A percentile compares a stretch with the other conserved stretches of the same genome.
phyloP scores from a whole-genome alignment of 2,329 filamentous ascomycete species.

The Pleurostoma richardsiae region DNA sequence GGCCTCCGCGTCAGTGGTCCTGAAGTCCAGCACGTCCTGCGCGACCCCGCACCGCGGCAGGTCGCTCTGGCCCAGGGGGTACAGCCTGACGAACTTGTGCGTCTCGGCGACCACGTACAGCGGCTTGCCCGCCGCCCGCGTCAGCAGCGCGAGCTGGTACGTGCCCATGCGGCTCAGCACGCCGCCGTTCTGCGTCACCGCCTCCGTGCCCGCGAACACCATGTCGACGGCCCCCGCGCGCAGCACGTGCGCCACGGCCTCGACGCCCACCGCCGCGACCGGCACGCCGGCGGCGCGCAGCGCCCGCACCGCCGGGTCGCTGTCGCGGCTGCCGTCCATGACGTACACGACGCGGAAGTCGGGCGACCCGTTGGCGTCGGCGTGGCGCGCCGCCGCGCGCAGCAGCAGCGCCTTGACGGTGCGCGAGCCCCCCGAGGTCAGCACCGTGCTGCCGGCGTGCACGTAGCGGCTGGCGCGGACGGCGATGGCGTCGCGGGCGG shows the following conservation, averaged over 20 bases:
- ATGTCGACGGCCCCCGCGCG: constrained; percentile 59
- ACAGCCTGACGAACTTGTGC: constrained; percentile 91
- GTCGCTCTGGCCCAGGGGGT: constrained; percentile 76
- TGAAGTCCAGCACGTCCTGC: constrained; percentile 73
- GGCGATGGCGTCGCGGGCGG: constrained; percentile 78
- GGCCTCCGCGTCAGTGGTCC: constrained; percentile 38
- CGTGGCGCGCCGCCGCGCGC: constrained; percentile 62
- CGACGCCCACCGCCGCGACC: constrained; percentile 74
- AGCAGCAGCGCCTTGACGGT: constrained; percentile 75
- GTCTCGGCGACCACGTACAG: constrained; percentile 93
- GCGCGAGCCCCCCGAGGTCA: constrained; percentile 84
- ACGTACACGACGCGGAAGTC: constrained; percentile 84
- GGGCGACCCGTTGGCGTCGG: constrained; percentile 45
- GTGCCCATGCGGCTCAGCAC: constrained; percentile 83
- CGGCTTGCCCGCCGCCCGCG: constrained; percentile 57
- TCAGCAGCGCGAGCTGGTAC: constrained; percentile 80
- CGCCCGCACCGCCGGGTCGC: constrained; percentile 63
- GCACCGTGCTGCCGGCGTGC: constrained; percentile 70
- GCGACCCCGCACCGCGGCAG: constrained; percentile 58
- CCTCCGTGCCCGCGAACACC: constrained; percentile 69
- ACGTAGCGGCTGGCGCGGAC: constrained; percentile 74
- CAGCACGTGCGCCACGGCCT: constrained; percentile 75
- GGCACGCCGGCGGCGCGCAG: constrained; percentile 71
- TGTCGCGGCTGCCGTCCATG: constrained; percentile 56
- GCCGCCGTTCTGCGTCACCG: constrained; percentile 89